A percentile compares a stretch with the other conserved stretches of the same genome.
Conservation (phyloP, 306 rosid species). For the Lupinus albus region DNA sequence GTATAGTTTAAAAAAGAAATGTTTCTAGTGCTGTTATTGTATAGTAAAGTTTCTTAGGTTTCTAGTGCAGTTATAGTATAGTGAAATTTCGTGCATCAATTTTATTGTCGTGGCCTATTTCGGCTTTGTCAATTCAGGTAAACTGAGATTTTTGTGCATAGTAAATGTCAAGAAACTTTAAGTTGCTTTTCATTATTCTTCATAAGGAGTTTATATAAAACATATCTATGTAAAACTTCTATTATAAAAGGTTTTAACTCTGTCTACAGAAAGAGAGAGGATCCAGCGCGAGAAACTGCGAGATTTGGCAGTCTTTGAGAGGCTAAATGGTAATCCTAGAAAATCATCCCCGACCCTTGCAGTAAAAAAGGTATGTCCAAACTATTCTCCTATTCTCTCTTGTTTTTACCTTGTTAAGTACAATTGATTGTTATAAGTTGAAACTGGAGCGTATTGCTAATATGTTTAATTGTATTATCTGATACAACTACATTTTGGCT, state of each 20-base stretch:
- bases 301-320: slow-evolving; percentile 91
- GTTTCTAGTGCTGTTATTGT: not conserved
- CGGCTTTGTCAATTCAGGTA: slow-evolving; percentile 12
- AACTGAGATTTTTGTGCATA: slow-evolving; percentile 1
- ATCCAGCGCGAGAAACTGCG: slow-evolving; percentile 72
- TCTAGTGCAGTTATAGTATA: not conserved
- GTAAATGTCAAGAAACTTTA: not conserved
- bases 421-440: slow-evolving; percentile 6
- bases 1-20: not conserved
- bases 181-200: not conserved
- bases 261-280: slow-evolving; percentile 71
- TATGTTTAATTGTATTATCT: slow-evolving; percentile 5
- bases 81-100: not conserved
- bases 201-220: slow-evolving; percentile 14
- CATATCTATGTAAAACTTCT: slow-evolving; percentile 15
- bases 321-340: slow-evolving; percentile 68
- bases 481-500: slow-evolving; percentile 1
- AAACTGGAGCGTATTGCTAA: slow-evolving; percentile 3
- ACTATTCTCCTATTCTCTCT: slow-evolving; percentile 11
- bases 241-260: slow-evolving; percentile 27
- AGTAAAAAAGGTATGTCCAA: slow-evolving; percentile 69
- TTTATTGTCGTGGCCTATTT: not conserved
- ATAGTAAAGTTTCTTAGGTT: not conserved
- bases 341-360: slow-evolving; percentile 74
- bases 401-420: slow-evolving; percentile 17